Percentiles rank a stretch among this genome's conserved stretches.
These are phyloP conservation scores for Globisporangium solare DNA, from an alignment of 352 stramenopile genomes.

Conservation along the genomic window DNA sequence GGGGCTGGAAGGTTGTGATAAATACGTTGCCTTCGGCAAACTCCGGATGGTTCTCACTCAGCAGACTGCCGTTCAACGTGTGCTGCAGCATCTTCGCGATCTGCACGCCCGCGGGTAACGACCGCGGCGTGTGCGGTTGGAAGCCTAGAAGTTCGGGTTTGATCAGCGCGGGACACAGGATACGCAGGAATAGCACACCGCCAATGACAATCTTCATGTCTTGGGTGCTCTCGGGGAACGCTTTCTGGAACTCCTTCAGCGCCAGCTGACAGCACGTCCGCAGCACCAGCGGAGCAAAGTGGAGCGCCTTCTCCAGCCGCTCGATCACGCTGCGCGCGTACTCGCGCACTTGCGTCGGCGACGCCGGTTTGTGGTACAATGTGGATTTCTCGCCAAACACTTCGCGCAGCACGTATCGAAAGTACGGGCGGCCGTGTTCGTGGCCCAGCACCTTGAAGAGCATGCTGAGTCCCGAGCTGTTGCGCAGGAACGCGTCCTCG, in stretches of 20 bases:
- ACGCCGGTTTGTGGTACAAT: conserved; percentile 36
- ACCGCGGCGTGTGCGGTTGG: conserved; percentile 40
- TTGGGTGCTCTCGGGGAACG: conserved; percentile 60
- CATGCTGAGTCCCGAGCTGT: conserved; percentile 62
- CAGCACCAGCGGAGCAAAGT: conserved; percentile 69
- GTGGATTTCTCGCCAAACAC: conserved; percentile 64
- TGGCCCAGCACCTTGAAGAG: conserved; percentile 71
- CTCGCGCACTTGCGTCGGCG: conserved; percentile 35
- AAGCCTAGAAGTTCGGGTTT: conserved; percentile 84
- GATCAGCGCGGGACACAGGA: conserved; percentile 72
- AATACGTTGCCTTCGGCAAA: conserved; percentile 52
- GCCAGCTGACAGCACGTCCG: conserved; percentile 70
- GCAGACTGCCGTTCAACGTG: conserved; percentile 54
- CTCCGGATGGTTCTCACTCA: conserved; percentile 45
- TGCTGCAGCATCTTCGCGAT: conserved; percentile 80
- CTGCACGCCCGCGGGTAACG: conserved; percentile 55
- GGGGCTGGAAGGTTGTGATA: conserved; percentile 57
- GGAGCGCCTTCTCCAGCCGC: conserved; percentile 62
- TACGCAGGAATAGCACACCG: conserved; percentile 67
- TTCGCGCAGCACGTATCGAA: conserved; percentile 73
- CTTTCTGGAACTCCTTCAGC: conserved; percentile 60
- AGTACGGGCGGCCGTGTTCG: conserved; percentile 69
- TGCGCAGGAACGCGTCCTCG: conserved; percentile 78
- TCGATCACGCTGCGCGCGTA: conserved; percentile 64
- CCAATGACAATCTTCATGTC: conserved; percentile 69